A percentile compares a stretch with the other conserved stretches of the same genome.
phyloP scores from a whole-genome alignment of 306 rosid species.

The Casuarina cunninghamiana region DNA sequence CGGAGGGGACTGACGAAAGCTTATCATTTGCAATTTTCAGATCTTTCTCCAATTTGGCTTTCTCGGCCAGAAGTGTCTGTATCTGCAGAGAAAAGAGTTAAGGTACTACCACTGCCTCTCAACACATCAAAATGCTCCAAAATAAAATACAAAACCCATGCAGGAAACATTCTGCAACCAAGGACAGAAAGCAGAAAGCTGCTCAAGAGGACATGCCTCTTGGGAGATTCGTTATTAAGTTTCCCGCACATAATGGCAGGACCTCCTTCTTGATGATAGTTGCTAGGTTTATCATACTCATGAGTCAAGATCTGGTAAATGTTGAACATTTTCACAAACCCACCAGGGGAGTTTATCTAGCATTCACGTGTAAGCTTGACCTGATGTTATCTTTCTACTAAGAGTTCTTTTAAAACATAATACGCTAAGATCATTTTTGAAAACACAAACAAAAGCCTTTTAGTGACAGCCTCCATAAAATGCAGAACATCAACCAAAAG shows the following conservation, averaged over 20 bases:
- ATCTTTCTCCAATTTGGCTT: slow-evolving; percentile 72
- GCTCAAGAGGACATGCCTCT: slow-evolving; percentile 1
- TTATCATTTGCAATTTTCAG: slow-evolving; percentile 51
- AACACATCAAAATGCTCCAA: neutral
- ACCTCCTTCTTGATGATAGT: slow-evolving; percentile 3
- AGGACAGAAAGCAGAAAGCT: slow-evolving; percentile 1
- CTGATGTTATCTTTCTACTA: neutral
- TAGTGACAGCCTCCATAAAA: neutral
- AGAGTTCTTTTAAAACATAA: neutral
- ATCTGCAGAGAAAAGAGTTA: slow-evolving; percentile 36
- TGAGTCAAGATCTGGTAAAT: slow-evolving; percentile 6
- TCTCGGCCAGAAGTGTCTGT: slow-evolving; percentile 57
- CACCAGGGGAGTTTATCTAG: neutral
- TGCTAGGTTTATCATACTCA: neutral
- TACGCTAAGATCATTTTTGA: neutral
- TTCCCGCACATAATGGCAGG: neutral
- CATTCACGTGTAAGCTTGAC: neutral
- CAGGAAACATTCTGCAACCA: neutral
- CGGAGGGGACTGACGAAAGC: slow-evolving; percentile 61
- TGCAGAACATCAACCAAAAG: neutral
- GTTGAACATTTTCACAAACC: neutral
- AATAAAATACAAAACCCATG: neutral
- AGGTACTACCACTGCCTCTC: slow-evolving; percentile 1
- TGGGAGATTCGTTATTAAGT: neutral
- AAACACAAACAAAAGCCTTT: neutral